Evolutionary conservation across 2,329 filamentous ascomycete genomes (phyloP).

Genomic region (Pyrenophora graminea): DNA sequence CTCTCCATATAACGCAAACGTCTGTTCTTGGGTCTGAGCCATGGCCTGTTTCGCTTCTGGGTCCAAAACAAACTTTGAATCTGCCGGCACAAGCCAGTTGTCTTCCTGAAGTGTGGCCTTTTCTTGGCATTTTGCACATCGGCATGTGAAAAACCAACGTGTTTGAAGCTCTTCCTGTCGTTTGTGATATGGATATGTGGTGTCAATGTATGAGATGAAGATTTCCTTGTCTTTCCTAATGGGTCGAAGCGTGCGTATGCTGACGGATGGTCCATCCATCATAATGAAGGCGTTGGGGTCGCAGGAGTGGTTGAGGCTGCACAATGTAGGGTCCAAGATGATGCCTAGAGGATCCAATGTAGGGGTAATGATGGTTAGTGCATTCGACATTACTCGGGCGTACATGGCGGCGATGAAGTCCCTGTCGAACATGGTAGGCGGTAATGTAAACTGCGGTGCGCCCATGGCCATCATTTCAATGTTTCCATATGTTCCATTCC

Average conservation of each 20-base stretch:
- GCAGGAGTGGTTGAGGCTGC: slow-evolving; percentile 66
- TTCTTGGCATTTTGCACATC: slow-evolving; percentile 56
- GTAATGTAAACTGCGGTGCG: slow-evolving; percentile 57
- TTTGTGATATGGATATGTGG: slow-evolving; percentile 55
- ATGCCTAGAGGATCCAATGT: slow-evolving; percentile 63
- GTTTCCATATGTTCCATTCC: slow-evolving; percentile 49
- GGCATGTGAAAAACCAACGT: slow-evolving; percentile 64
- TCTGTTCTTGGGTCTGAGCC: slow-evolving; percentile 32
- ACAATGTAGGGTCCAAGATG: slow-evolving; percentile 60
- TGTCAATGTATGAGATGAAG: slow-evolving; percentile 65
- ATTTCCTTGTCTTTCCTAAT: slow-evolving; percentile 62
- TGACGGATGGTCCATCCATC: slow-evolving; percentile 59
- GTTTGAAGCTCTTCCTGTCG: slow-evolving; percentile 58
- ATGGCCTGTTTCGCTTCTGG: slow-evolving; percentile 16
- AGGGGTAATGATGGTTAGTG: slow-evolving; percentile 60
- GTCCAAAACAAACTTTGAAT: slow-evolving; percentile 23
- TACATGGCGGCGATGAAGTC: slow-evolving; percentile 52
- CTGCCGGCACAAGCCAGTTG: slow-evolving; percentile 43
- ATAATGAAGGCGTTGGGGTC: slow-evolving; percentile 62
- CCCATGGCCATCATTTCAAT: slow-evolving; percentile 60
- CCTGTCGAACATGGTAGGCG: slow-evolving; percentile 46
- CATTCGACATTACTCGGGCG: slow-evolving; percentile 59
- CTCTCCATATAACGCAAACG: slow-evolving; percentile 32
- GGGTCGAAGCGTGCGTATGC: slow-evolving; percentile 56
- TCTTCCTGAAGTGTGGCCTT: slow-evolving; percentile 48